Conservation (phyloP, 2,329 filamentous ascomycete genomes). For the Aurifilum marmelostoma region DNA sequence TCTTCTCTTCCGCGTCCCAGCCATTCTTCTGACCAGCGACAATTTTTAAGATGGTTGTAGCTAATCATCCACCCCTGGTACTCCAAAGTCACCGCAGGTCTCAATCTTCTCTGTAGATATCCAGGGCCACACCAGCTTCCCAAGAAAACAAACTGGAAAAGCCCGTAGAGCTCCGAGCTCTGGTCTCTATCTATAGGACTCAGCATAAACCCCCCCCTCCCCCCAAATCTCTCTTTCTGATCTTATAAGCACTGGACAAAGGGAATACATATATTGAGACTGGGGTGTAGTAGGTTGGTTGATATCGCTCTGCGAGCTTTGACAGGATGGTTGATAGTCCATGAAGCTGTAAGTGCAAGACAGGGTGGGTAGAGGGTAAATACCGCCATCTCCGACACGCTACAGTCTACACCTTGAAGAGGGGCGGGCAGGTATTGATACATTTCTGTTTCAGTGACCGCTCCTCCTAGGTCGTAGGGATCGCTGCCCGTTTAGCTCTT, state of each 20-base stretch:
- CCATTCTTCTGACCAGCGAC: neutral
- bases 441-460: neutral
- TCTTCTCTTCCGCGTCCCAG: neutral
- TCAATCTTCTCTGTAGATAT: constrained; percentile 9
- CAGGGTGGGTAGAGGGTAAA: neutral
- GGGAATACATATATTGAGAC: constrained; percentile 22
- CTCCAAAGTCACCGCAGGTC: neutral
- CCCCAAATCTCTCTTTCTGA: neutral
- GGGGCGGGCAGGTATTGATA: neutral
- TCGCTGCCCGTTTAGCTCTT: constrained; percentile 45
- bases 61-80: neutral
- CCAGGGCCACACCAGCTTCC: constrained; percentile 19
- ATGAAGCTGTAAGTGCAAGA: constrained; percentile 5
- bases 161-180: constrained; percentile 9
- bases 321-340: constrained; percentile 15
- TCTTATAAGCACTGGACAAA: constrained; percentile 26
- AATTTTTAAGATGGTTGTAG: constrained; percentile 9
- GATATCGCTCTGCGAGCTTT: constrained; percentile 7
- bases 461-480: neutral
- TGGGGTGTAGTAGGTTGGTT: constrained; percentile 24
- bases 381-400: constrained; percentile 18
- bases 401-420: constrained; percentile 4
- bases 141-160: constrained; percentile 8
- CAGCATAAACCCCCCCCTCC: constrained; percentile 9
- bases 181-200: constrained; percentile 24